phyloP scores from a whole-genome alignment of 345 rosid genomes.

The Sisymbrium irio region DNA sequence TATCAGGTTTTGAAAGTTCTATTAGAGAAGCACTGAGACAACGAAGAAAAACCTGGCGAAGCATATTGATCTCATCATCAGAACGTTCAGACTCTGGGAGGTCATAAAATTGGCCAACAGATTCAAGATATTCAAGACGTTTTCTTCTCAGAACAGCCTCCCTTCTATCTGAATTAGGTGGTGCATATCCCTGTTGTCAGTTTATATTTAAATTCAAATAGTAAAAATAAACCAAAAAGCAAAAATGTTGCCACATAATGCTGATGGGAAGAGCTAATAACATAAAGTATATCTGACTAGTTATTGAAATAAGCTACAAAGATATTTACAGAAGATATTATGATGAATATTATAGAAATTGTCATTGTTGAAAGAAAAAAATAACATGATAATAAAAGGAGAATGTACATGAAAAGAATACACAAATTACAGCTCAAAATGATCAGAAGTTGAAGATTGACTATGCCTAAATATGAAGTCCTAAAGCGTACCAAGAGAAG shows the following conservation, averaged over 20 bases:
- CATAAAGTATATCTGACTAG: background rate
- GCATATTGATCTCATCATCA: constrained; percentile 96
- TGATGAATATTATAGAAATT: no score
- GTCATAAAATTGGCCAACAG: constrained; percentile 91
- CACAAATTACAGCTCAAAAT: no score
- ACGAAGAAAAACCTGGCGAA: constrained; percentile 70
- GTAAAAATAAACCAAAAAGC: constrained; percentile 15
- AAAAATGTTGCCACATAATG: constrained; percentile 15
- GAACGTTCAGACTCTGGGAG: constrained; percentile 96
- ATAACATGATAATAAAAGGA: no score
- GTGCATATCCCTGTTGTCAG: constrained; percentile 99
- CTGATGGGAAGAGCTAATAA: background rate
- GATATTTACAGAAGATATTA: background rate
- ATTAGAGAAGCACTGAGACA: background rate
- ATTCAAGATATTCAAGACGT: constrained; percentile 89
- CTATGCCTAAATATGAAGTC: no score
- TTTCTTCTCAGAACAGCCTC: constrained; percentile 86
- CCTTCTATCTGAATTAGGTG: constrained; percentile 99
- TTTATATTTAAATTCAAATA: constrained; percentile 58
- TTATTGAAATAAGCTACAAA: background rate
- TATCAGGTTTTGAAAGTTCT: background rate
- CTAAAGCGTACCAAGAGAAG: constrained; percentile 62
- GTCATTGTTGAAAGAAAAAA: no score
- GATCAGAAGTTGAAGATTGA: no score
- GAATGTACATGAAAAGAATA: no score